Evolutionary conservation across 2,329 filamentous ascomycete species (phyloP).

Genomic region (Aspergillus amoenus): DNA sequence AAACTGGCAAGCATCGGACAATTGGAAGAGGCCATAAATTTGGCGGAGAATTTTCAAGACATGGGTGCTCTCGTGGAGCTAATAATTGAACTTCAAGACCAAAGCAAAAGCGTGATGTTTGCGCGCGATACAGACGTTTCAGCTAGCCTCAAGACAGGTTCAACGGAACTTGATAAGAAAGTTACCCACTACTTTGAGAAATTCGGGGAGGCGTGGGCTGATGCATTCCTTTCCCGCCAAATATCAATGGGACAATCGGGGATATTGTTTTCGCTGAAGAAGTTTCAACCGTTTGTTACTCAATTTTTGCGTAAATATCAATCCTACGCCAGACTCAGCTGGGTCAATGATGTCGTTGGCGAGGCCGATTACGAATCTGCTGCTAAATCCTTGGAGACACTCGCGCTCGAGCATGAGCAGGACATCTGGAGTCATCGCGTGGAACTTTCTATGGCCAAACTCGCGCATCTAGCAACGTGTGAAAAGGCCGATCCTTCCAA

Average conservation of each 20-base stretch:
- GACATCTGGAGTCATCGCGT: constrained; percentile 93
- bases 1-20: constrained; percentile 53
- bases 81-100: constrained; percentile 43
- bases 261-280: constrained; percentile 67
- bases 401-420: constrained; percentile 70
- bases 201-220: constrained; percentile 54
- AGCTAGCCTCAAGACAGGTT: constrained; percentile 25
- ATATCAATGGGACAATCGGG: constrained; percentile 67
- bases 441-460: constrained; percentile 83
- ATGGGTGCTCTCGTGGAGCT: constrained; percentile 61
- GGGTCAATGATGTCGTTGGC: constrained; percentile 87
- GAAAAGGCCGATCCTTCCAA: constrained; percentile 29
- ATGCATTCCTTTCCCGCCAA: constrained; percentile 76
- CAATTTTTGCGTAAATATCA: constrained; percentile 72
- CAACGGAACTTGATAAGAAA: constrained; percentile 35
- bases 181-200: constrained; percentile 50
- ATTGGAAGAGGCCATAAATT: constrained; percentile 56
- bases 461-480: constrained; percentile 68
- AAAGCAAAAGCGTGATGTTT: constrained; percentile 28
- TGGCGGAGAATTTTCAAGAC: constrained; percentile 64
- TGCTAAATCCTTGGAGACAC: constrained; percentile 65
- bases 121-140: constrained; percentile 15
- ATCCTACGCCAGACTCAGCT: constrained; percentile 74
- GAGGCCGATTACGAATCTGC: constrained; percentile 75
- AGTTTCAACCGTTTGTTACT: constrained; percentile 71